Evolutionary conservation across 176 grass and related monocot genomes (phyloP), one percentile per base, ranked within the genome.

Genomic region (Alopecurus myosuroides): DNA sequence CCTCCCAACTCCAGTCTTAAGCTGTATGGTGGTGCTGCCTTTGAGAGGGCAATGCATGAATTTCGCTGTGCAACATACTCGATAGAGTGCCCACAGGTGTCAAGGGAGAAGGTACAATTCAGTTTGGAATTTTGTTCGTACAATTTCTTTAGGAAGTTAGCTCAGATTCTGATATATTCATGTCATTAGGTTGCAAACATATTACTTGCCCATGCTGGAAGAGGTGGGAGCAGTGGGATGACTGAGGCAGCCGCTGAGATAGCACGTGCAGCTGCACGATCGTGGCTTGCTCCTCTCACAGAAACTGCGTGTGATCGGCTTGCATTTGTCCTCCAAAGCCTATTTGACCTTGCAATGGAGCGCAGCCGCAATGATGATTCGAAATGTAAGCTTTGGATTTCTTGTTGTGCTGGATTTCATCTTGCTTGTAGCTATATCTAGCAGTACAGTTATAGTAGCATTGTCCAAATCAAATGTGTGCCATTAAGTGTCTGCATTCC

Each of bases 11-110:
- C 49, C 71, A 91, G 63, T 42, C 94, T 99, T 83, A 99, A 85
- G 86, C 68, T 99, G 31, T 97, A 97, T 86, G 97, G 97, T 5
- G 94, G 97, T 77, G 94, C 97, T 30, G 97, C 94, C 77, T 99
- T 99, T 89, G 94, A 99, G 88, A 93, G 97, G 83, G 94, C 88
- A 68, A 89, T 99, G 90, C 88, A 97, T 80, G 97, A 99, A 81
- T 99, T 99, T 77, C 94, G 88, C 81, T 91, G 94, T 67, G 94
- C 90, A 35, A 92, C 97, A 69, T 99, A 94, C 77, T 99, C 97
- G 42, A 91, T 99, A 65, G 94, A 97, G 55, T 99, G 88, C 72
- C 97, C 97, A 42, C 94, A 91, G 82, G 88, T 99, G 19, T 99
- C 97, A 70, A 94, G 94, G 75, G 94, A 99, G 76, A 99, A 97